These are phyloP conservation scores for Trichosporon sp. DNA, from an alignment of 1,284 basidiomycete species.

Conservation along the genomic window DNA sequence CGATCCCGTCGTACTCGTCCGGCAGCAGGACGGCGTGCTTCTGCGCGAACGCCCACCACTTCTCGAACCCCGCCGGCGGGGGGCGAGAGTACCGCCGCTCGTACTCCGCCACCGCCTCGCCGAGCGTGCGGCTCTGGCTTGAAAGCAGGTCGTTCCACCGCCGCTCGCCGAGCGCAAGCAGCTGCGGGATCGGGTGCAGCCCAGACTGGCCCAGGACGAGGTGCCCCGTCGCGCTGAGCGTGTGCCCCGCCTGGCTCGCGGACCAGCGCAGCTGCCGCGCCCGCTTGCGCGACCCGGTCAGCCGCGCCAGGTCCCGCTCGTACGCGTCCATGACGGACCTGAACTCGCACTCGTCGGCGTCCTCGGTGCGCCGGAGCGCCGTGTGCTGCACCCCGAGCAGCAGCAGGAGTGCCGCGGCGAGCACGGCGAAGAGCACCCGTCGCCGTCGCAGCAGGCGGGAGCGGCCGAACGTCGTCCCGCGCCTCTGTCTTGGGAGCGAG, in stretches of 20 bases:
- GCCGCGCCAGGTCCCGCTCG: conserved; percentile 33
- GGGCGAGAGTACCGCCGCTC: conserved; percentile 64
- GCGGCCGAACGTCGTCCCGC: neutral
- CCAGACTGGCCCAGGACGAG: conserved; percentile 32
- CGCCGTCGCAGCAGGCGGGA: neutral
- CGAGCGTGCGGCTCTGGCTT: conserved; percentile 68
- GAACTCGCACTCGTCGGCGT: conserved; percentile 28
- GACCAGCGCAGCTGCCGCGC: conserved; percentile 18
- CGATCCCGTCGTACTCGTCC: conserved; percentile 81
- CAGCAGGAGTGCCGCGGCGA: neutral
- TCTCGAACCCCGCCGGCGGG: conserved; percentile 80
- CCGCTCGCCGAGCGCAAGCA: conserved; percentile 72
- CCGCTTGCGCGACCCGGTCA: conserved; percentile 8
- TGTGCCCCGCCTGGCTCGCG: neutral
- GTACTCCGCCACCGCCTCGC: conserved; percentile 71
- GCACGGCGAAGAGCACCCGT: neutral
- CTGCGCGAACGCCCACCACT: conserved; percentile 78
- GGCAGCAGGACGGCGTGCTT: conserved; percentile 68
- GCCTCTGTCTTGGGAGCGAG: neutral
- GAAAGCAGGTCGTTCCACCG: conserved; percentile 62
- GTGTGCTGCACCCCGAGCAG: neutral
- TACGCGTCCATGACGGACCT: conserved; percentile 43
- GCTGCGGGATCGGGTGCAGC: conserved; percentile 68
- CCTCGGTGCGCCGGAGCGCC: neutral
- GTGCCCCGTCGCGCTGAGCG: conserved; percentile 36